Percentiles rank a stretch among this genome's conserved stretches.
Evolutionary conservation across 139 green algal species (phyloP).

Genomic region (Chlorella sp.): DNA sequence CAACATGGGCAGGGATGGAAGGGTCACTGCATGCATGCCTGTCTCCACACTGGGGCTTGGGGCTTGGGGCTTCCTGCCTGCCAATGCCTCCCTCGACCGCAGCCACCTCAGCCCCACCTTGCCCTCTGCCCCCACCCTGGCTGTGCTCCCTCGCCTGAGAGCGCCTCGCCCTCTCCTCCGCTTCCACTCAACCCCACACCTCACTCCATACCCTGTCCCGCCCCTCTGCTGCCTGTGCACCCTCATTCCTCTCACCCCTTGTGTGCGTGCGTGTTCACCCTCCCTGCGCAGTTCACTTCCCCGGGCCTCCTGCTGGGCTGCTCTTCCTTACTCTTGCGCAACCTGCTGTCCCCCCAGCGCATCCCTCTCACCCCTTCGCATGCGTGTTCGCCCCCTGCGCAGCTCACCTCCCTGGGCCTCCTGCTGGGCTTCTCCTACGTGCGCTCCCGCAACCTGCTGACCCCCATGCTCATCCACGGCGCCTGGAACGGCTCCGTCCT

Average conservation of each 20-base stretch:
- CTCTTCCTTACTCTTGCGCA: constrained; percentile 78
- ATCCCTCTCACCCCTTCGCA: not conserved
- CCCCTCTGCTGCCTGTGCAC: not conserved
- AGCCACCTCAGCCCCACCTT: no score
- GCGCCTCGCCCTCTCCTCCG: not conserved
- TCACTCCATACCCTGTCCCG: no score
- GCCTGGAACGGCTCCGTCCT: constrained; percentile 85
- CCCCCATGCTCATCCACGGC: constrained; percentile 91
- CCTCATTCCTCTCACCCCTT: not conserved
- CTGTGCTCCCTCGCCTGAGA: no score
- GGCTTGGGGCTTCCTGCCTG: no score
- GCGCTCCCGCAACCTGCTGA: constrained; percentile 84
- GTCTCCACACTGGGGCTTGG: no score
- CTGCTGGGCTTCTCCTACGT: constrained; percentile 84
- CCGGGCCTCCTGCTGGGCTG: constrained; percentile 83
- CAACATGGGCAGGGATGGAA: no score
- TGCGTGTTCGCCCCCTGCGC: no score
- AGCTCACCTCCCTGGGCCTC: constrained; percentile 80
- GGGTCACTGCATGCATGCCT: no score
- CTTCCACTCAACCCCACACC: not conserved
- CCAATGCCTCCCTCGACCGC: no score
- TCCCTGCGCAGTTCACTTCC: constrained; percentile 68
- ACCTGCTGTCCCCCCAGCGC: constrained; percentile 90
- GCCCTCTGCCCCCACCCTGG: no score
- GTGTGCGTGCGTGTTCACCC: no score